These are phyloP conservation scores for Cyathus olla DNA, from an alignment of 1,284 basidiomycete genomes.

Conservation along the genomic window DNA sequence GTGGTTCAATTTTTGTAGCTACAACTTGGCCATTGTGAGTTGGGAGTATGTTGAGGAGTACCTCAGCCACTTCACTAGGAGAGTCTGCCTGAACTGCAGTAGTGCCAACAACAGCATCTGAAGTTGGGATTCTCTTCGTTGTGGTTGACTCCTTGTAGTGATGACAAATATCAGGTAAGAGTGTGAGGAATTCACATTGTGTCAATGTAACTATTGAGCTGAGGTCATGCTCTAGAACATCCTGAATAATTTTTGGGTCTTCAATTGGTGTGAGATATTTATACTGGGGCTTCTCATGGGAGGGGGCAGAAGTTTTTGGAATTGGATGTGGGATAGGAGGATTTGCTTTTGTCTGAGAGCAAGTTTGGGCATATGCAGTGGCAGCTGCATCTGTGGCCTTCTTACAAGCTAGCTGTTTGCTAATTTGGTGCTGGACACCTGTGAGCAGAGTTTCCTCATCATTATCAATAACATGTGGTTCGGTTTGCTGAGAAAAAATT, in stretches of 20 bases:
- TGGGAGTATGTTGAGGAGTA: background rate
- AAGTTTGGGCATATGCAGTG: background rate
- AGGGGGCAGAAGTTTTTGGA: too few species aligned
- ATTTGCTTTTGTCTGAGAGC: background rate
- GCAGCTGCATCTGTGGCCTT: background rate
- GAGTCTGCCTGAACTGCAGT: background rate
- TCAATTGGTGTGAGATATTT: conserved; percentile 16
- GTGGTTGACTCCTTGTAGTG: conserved; percentile 19
- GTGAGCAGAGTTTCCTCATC: background rate
- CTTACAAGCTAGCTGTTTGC: background rate
- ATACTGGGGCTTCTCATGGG: conserved; percentile 11
- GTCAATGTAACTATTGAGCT: conserved; percentile 19
- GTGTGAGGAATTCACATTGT: conserved; percentile 20
- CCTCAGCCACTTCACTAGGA: background rate
- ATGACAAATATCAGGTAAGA: conserved; percentile 22
- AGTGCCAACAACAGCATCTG: background rate
- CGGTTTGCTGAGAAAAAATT: background rate
- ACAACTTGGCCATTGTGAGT: background rate
- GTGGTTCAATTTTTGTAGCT: background rate
- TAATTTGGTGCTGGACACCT: background rate
- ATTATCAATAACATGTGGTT: background rate
- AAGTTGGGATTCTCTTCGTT: conserved; percentile 12
- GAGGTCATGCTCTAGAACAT: conserved; percentile 15
- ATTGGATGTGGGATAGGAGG: background rate
- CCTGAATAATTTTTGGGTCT: conserved; percentile 12